Evolutionary conservation across 2,329 filamentous ascomycete species (phyloP).

Genomic region (Coniella vitis): DNA sequence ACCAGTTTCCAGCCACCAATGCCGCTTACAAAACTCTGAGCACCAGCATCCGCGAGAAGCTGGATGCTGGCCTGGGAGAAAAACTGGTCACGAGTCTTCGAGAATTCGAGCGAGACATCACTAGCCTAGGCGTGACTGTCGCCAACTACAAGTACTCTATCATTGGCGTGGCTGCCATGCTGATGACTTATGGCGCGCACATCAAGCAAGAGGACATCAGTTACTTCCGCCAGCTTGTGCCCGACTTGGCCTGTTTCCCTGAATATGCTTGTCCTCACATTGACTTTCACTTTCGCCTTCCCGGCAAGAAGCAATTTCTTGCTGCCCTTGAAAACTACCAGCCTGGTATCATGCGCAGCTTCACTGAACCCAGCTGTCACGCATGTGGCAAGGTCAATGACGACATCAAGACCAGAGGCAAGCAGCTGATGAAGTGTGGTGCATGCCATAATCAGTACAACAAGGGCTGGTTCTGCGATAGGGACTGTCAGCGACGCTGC

Average conservation of each 20-base stretch:
- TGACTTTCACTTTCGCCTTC: conserved; percentile 17
- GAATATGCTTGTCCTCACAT: neutral
- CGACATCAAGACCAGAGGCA: conserved; percentile 4
- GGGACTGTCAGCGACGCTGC: conserved; percentile 15
- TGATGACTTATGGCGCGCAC: conserved; percentile 21
- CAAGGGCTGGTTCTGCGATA: conserved; percentile 12
- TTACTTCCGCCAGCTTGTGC: conserved; percentile 14
- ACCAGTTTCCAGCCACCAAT: neutral
- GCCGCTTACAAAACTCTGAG: neutral
- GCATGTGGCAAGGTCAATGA: conserved; percentile 2
- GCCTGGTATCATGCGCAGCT: conserved; percentile 17
- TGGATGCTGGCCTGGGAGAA: conserved; percentile 12
- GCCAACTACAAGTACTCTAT: conserved; percentile 14
- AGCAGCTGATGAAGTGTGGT: conserved; percentile 12
- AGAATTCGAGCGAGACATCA: neutral
- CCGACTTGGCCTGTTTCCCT: conserved; percentile 9
- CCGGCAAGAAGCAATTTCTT: conserved; percentile 19
- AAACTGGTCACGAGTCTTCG: conserved; percentile 5
- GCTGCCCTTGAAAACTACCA: conserved; percentile 20
- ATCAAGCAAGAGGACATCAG: conserved; percentile 17
- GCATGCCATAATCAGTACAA: conserved; percentile 19
- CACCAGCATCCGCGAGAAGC: conserved; percentile 5
- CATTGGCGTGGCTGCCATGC: conserved; percentile 17
- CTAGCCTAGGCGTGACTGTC: conserved; percentile 20
- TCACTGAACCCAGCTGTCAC: conserved; percentile 13